Percentiles rank a stretch among this genome's conserved stretches.
Conservation (phyloP, 352 stramenopile species). For the Phytophthora pini region DNA sequence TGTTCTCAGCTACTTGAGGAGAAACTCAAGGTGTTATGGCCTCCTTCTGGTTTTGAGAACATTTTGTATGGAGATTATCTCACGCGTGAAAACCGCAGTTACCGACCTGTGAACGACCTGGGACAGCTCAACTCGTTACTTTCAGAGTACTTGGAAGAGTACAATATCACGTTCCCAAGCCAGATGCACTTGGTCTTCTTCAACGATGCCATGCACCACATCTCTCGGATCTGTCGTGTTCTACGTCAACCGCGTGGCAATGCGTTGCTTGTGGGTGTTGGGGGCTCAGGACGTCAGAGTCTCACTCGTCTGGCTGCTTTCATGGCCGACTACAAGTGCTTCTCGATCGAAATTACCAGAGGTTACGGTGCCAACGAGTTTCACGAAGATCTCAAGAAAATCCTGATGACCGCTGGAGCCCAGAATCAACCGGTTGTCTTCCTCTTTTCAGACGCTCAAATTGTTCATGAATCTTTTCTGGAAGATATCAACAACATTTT, state of each 20-base stretch:
- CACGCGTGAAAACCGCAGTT: conserved; percentile 78
- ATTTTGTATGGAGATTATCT: conserved; percentile 93
- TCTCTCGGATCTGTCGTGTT: conserved; percentile 93
- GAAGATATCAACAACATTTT: conserved; percentile 97
- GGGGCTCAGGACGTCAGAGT: conserved; percentile 91
- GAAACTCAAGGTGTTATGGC: conserved; percentile 68
- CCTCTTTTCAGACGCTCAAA: conserved; percentile 94
- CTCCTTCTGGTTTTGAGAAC: conserved; percentile 73
- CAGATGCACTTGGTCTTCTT: conserved; percentile 97
- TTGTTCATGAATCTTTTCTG: conserved; percentile 93
- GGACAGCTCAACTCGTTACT: conserved; percentile 79
- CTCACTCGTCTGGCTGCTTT: conserved; percentile 91
- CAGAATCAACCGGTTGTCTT: conserved; percentile 92
- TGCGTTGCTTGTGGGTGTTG: conserved; percentile 92
- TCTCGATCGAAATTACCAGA: conserved; percentile 94
- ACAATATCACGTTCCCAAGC: conserved; percentile 93
- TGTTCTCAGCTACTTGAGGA: conserved; percentile 80
- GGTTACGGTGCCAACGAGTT: conserved; percentile 92
- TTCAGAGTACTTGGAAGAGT: conserved; percentile 93
- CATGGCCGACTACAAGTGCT: conserved; percentile 92
- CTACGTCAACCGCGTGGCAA: conserved; percentile 93
- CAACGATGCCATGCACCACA: conserved; percentile 94
- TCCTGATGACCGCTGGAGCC: conserved; percentile 89
- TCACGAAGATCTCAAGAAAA: conserved; percentile 93
- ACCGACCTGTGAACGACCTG: conserved; percentile 75